These are phyloP conservation scores for Sarocladium oryzae DNA, from an alignment of 2,329 filamentous ascomycete genomes.

Conservation along the genomic window DNA sequence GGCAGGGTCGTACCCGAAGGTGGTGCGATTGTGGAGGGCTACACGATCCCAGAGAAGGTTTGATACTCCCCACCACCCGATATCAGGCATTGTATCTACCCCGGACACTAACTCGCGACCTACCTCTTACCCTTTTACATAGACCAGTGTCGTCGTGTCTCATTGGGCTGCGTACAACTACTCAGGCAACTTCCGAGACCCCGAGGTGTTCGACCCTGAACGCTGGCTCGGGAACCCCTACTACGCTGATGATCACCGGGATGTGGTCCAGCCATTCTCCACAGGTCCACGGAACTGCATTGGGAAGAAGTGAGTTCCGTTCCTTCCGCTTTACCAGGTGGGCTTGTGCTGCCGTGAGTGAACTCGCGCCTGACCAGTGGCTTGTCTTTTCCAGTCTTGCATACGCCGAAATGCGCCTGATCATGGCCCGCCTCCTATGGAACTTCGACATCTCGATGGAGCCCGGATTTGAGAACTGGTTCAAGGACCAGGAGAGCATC, in stretches of 20 bases:
- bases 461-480: not conserved
- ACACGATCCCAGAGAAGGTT: not conserved
- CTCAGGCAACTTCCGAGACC: slow-evolving; percentile 12
- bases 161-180: not conserved
- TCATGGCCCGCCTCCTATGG: not conserved
- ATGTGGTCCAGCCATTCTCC: not conserved
- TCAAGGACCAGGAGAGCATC: no score
- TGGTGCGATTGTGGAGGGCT: not conserved
- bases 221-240: slow-evolving; percentile 12
- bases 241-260: not conserved
- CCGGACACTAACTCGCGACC: no score
- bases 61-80: no score
- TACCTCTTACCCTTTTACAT: no score
- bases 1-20: slow-evolving; percentile 11
- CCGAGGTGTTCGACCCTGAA: slow-evolving; percentile 11
- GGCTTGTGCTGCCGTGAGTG: no score
- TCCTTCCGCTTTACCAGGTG: no score
- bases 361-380: no score
- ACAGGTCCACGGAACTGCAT: not conserved
- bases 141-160: not conserved
- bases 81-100: no score
- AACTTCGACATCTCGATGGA: not conserved
- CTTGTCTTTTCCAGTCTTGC: not conserved
- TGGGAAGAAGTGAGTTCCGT: not conserved
- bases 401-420: not conserved